Evolutionary conservation across 495 filamentous ascomycete genomes (phyloP), one percentile per base, ranked within the genome.

Genomic region (Tirmania nivea): DNA sequence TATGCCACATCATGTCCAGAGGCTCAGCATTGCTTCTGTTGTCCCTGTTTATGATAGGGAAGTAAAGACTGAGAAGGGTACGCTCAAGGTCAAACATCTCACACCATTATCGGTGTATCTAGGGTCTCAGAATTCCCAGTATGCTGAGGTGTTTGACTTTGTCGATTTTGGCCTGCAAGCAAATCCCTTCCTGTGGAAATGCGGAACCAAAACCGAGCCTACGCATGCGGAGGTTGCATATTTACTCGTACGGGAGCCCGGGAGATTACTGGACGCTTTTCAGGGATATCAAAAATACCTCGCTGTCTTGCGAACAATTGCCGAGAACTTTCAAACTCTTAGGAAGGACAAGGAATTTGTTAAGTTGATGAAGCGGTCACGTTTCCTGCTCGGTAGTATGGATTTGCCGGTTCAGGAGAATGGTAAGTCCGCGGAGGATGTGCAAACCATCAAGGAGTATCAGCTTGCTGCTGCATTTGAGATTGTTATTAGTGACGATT

Each of bases 71-170:
- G 51, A 57, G 39, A 20, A 52, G 10, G 39, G 14, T 45, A 36
- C 53, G 14, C 34, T 51, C 50, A 62, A 62, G 39, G 54, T 70
- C 25, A 72, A 70, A 36, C 68, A 72, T 54, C 65, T 86, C 35
- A 70, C 74, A 31, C 89, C 88, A 2, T 72, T 68, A 25, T 67
- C 75, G 35, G 86, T 81, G 60, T 94, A 90, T 66, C 72, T 97
- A 8, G 80, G 81, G 20, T 80, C 83, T 20, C 75, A 73, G 21
- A 80, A 80, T 54, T 70, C 78, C 19, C 75, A 75, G 11, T 96
- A 88, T 59, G 79, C 75, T 37, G 84, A 90, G 31, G 86, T 99
- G 16, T 94, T 96, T 57, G 87, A 95, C 64, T 99, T 94, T 67
- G 86, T 96, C 4, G 83, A 95, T 64, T 95, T 94, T 67, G 86